These are phyloP conservation scores for Chiua sp. DNA, from an alignment of 1,284 basidiomycete genomes.

Conservation along the genomic window DNA sequence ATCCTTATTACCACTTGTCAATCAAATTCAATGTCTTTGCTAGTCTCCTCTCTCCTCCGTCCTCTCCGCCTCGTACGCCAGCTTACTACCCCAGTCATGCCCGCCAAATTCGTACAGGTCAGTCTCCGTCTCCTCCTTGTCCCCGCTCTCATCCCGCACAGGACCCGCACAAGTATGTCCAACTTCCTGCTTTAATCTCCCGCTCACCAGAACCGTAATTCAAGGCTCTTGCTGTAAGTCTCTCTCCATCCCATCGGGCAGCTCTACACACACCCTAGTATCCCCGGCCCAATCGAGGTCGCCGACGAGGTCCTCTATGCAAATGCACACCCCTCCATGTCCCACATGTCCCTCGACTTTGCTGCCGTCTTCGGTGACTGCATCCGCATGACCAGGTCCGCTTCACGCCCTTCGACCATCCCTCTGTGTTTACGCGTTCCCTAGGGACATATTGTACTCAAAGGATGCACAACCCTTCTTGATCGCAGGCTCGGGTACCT, in stretches of 20 bases:
- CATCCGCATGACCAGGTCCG: constrained; percentile 81
- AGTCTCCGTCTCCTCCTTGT: too few relatives aligned
- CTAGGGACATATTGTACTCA: constrained; percentile 79
- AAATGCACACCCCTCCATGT: constrained; percentile 88
- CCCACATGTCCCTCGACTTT: constrained; percentile 93
- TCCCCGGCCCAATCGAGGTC: constrained; percentile 86
- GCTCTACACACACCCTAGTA: constrained; percentile 44
- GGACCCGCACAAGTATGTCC: constrained; percentile 69
- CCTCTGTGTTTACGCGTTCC: background rate
- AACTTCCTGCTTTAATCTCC: background rate
- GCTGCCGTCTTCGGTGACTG: constrained; percentile 90
- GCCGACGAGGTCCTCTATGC: constrained; percentile 82
- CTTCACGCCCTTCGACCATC: background rate
- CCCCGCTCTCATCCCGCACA: background rate
- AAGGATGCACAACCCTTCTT: constrained; percentile 85
- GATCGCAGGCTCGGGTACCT: constrained; percentile 92
- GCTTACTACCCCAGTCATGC: background rate
- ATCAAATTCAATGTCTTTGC: too few relatives aligned
- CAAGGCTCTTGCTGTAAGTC: constrained; percentile 69
- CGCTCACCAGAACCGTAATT: background rate
- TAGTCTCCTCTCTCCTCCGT: constrained; percentile 8
- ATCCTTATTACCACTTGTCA: background rate
- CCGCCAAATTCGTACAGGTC: constrained; percentile 29
- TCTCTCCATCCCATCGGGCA: background rate
- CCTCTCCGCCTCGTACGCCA: background rate